Evolutionary conservation across 352 stramenopile species (phyloP), one percentile per base, ranked within the genome.

Genomic region (Pythium dissotocum): DNA sequence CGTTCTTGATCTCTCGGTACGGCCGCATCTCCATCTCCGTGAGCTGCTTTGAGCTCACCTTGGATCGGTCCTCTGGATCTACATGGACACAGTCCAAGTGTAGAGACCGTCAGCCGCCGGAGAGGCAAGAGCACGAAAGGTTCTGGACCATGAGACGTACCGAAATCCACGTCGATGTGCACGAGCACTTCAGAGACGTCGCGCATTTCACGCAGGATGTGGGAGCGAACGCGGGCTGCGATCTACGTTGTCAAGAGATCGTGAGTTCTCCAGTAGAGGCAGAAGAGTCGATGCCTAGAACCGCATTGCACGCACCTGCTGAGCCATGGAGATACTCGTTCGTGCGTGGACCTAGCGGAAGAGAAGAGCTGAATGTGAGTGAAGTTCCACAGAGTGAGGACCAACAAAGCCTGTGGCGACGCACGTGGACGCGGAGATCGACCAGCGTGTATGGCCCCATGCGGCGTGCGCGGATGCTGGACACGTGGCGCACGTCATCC

Each of bases 181-280:
- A 96, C 88, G n/a, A 95, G 72, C 49, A 96, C 87, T 70, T 96
- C 88, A 0, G 87, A 93, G n/a, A 96, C 87, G 54, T 94, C 85
- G 12, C 69, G 82, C 12, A 95, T 69, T 24, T 91, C 56, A 3
- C 80, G 67, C 38, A 93, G 61, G 58, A 95, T 93, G 30, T 93
- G 78, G 0, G 74, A 78, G 36, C 89, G 82, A 12, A 96, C 86
- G 16, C 76, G 84, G 26, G 80, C 70, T 8, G 85, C 81, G 26
- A 96, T 83, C 82, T 93, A 69, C 16, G 33, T 33, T 12, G 32
- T 46, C 3, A 26, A 10, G n/a, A 10, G 3, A 3, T 12, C 5
- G 33, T 48, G 14, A 53, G 51, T 49, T 49, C 13, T 6, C 40
- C 4, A 12, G 21, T 16, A 14, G 6, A 42, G 36, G 10, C 36